Evolutionary conservation across 805 yeast genomes (phyloP), one percentile per base, ranked within the genome.

Genomic region (Sugiyamaella boreocaroliniensis): DNA sequence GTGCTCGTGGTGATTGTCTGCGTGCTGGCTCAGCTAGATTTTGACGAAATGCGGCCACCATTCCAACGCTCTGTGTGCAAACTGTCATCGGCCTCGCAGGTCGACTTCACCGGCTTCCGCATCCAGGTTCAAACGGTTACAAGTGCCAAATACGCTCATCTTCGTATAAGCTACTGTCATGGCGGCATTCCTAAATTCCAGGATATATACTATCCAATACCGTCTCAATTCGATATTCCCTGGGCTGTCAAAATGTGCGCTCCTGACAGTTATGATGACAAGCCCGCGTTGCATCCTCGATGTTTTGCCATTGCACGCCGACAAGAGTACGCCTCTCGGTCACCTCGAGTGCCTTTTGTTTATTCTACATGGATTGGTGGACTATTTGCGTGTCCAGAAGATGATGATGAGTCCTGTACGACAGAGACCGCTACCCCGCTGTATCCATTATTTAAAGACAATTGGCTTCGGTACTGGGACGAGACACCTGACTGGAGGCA

Each of bases 321-420:
- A 19, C 49, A 49, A 5, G 50, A 58, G 20, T 51, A 48, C 41
- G 54, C 56, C 1, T 11, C 48, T 6, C 14, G 40, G 18, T 16
- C 29, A 4, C 18, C 20, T 11, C 22, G 16, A 26, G 41, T 40
- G n/a, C 32, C 55, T 1, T 32, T 55, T n/a, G 26, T 43, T 9
- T 5, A 58, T 22, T 59, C 58, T 22, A 34, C 48, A n/a, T 54
- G 60, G 57, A 44, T 61, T n/a, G 64, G 64, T 2, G 63, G 60
- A n/a, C 40, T 61, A 29, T 61, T 46, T 45, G 49, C 40, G 34
- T 61, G 64, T 44, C 58, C 58, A 8, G 59, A 55, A 7, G 29
- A 29, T 15, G 16, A 29, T 10, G 50, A 46, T 20, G 55, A 53
- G 37, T 53, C 29, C 2, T 59, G 62, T 43, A 45, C 37, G 6